Evolutionary conservation across 1,139 yeast genomes (phyloP), one percentile per base, ranked within the genome.

Genomic region (Yamadazyma spencermartinsiae): DNA sequence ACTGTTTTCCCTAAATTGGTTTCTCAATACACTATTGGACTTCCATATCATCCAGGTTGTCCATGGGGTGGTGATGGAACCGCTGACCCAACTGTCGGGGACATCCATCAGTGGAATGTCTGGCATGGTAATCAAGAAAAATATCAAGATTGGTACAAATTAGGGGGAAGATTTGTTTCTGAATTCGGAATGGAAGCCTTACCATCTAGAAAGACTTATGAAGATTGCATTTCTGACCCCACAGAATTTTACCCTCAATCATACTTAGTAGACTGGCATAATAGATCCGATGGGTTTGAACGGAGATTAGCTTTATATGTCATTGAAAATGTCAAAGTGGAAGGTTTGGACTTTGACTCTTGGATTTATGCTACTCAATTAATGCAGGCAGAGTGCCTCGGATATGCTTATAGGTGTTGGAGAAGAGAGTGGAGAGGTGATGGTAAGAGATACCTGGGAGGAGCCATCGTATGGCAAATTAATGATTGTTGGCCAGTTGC

Each of bases 401-500:
- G 65, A 4, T 68, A 59, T 46, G 78, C 78, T 3, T 72, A 67
- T 44, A 52, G 71, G 40, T 61, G 62, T 46, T 73, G 78, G 76
- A 59, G 76, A 52, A 48, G 75, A 13, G 55, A 66, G 40, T 74
- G 79, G 79, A 52, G 58, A 29, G 63, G 65, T 2, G 56, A 57
- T 12, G 59, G 60, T 7, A 46, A 56, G 34, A 51, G 69, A 37
- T 56, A 61, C 38, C 49, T 51, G 32, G 73, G 73, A 11, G 77
- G 77, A 0, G 67, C 70, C 2, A 50, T 72, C 26, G 76, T 74
- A 5, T 74, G 79, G 79, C 79, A 73, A 50, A 52, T 70, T 17
- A 72, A 74, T 42, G 79, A 74, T 48, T 74, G 79, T 48, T 73
- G 76, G 76, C 79, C 79, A 3, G 72, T 61, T 7, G 58, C 74